phyloP scores from a whole-genome alignment of 2,329 filamentous ascomycete species.

The Magnaporthiopsis incrustans region DNA sequence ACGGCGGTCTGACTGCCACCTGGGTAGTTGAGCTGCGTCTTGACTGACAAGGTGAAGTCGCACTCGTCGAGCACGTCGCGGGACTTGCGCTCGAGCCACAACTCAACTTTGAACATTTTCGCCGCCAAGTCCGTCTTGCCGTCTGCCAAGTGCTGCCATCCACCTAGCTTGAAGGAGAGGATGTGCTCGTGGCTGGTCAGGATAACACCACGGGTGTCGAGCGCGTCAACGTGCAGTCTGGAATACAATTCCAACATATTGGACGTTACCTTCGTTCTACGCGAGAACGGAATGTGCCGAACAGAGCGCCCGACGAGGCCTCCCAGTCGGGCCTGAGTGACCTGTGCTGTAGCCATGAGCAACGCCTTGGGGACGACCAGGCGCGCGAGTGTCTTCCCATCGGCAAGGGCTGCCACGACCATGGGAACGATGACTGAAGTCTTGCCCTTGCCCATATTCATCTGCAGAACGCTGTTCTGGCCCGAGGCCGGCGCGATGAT shows the following conservation, averaged over 20 bases:
- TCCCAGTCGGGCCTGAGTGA: conserved; percentile 46
- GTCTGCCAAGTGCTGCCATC: conserved; percentile 47
- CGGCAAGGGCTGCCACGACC: conserved; percentile 35
- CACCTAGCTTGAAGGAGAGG: conserved; percentile 57
- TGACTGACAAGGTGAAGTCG: conserved; percentile 44
- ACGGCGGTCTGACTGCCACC: conserved; percentile 38
- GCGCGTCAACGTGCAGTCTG: conserved; percentile 25
- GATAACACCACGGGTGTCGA: conserved; percentile 39
- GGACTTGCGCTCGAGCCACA: conserved; percentile 37
- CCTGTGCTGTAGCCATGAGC: conserved; percentile 47
- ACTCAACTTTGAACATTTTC: conserved; percentile 41
- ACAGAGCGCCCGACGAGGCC: conserved; percentile 45
- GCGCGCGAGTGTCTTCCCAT: conserved; percentile 36
- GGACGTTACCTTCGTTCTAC: conserved; percentile 32
- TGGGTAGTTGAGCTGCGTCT: conserved; percentile 50
- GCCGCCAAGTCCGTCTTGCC: conserved; percentile 29
- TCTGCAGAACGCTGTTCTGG: conserved; percentile 52
- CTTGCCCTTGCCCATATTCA: conserved; percentile 60
- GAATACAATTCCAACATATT: conserved; percentile 27
- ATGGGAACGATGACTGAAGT: conserved; percentile 50
- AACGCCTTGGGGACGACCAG: conserved; percentile 49
- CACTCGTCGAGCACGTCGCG: conserved; percentile 61
- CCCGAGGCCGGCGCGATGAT: conserved; percentile 47
- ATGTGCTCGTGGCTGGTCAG: conserved; percentile 56
- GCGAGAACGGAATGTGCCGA: conserved; percentile 49